These are phyloP conservation scores for Penicillium bovifimosum DNA, from an alignment of 495 filamentous ascomycete genomes.

Conservation along the genomic window DNA sequence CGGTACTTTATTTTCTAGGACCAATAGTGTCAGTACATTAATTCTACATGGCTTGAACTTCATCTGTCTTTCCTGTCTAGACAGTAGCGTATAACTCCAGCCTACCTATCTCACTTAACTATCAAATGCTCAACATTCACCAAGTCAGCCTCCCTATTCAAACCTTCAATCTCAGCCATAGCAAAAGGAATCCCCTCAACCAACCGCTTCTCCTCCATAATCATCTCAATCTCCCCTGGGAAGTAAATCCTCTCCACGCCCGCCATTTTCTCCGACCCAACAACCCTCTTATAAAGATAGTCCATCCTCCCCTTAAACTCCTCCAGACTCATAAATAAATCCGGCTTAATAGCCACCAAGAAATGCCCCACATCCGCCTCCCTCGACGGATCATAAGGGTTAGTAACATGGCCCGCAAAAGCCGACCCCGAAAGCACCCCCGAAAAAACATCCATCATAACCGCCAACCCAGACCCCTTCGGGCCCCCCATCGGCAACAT, in stretches of 20 bases:
- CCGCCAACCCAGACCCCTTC: constrained; percentile 63
- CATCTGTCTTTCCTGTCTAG: not conserved
- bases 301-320: constrained; percentile 69
- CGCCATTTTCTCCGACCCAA: constrained; percentile 57
- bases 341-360: constrained; percentile 67
- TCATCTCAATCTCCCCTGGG: constrained; percentile 70
- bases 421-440: constrained; percentile 66
- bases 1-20: not conserved
- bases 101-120: not conserved
- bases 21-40: constrained; percentile 3
- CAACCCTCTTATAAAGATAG: constrained; percentile 59
- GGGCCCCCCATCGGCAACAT: constrained; percentile 80
- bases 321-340: constrained; percentile 65
- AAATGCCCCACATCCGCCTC: constrained; percentile 73
- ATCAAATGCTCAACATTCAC: constrained; percentile 41
- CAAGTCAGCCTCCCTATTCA: constrained; percentile 61
- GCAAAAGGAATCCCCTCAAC: constrained; percentile 61
- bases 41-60: not conserved
- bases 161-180: constrained; percentile 55
- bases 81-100: not conserved
- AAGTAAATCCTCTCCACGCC: constrained; percentile 75
- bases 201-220: constrained; percentile 50
- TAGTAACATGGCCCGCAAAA: constrained; percentile 66
- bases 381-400: constrained; percentile 64
- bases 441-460: constrained; percentile 86